These are phyloP conservation scores for Ananas comosus DNA, from an alignment of 176 grass and related monocot genomes.

Conservation along the genomic window DNA sequence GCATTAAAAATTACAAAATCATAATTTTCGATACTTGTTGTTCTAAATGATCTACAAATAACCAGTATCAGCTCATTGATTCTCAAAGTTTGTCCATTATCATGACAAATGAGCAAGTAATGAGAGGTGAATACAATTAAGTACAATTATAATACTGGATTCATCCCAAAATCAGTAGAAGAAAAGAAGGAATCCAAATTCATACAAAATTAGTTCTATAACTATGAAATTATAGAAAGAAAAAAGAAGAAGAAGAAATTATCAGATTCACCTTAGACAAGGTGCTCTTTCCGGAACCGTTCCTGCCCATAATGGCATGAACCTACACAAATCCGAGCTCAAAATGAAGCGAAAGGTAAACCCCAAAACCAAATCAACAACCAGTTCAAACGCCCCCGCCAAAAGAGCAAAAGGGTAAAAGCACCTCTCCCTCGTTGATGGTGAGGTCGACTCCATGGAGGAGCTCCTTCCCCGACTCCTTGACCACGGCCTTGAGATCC, in stretches of 20 bases:
- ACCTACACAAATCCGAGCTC: conserved; percentile 34
- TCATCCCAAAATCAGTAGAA: no score
- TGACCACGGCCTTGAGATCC: conserved; percentile 61
- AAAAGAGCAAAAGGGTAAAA: background rate
- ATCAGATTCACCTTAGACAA: conserved; percentile 57
- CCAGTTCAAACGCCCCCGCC: background rate
- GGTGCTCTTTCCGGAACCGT: conserved; percentile 94
- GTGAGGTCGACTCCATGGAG: conserved; percentile 63
- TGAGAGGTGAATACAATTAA: no score
- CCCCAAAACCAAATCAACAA: background rate
- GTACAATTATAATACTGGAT: no score
- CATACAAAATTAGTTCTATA: background rate
- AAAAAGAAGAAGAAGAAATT: background rate
- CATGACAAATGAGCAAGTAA: no score
- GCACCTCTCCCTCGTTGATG: conserved; percentile 69
- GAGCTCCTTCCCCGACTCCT: conserved; percentile 45
- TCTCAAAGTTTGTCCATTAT: no score
- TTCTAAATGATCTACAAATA: no score
- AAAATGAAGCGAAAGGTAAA: background rate
- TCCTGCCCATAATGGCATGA: conserved; percentile 90
- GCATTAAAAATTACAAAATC: no score
- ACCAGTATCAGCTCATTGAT: no score
- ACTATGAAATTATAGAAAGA: background rate
- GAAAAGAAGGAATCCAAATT: no score
- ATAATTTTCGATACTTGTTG: no score